Base-by-base conservation (phyloP, 139 green algal genomes). In the Zygnema circumcarinatum region DNA sequence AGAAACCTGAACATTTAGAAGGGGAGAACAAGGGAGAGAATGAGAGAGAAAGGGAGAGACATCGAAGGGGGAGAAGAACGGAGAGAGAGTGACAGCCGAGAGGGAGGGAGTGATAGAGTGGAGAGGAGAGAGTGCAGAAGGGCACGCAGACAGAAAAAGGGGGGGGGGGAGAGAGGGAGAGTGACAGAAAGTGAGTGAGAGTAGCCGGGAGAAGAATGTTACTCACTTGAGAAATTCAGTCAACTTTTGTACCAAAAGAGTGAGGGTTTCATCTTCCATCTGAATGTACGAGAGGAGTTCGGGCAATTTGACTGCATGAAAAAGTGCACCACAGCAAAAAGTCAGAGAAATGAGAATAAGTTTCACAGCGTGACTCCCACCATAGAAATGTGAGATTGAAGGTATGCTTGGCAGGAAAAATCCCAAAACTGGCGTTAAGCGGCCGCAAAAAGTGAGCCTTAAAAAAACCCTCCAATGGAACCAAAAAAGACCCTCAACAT, bases 221-320 rank as follows among this genome's bases (percentile, higher is more conserved):
- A 2, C 79, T 21, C 36, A 85, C 79, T 87, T 87, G 16, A 87
- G 74, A 31, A 87, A 87, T 22, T 87, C 81, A 84, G n/a, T 36
- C 74, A 87, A 69, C 2, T 86, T 87, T 16, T 22, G 2, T 38
- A 81, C 67, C 38, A 87, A 42, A 2, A 73, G 81, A n/a, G 21
- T 69, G 31, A 87, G 56, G 7, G 74, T 36, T 21, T 20, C 74
- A 3, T 81, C 69, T 16, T 87, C 74, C 74, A 87, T 74, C 67
- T 87, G 53, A 11, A 38, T 32, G n/a, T 87, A 87, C n/a, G 36
- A 33, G 40, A 87, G 68, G 41, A 87, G 81, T 31, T 87, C 81
- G 31, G 81, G 81, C 38, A 87, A 69, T 67, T 87, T 87, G 20
- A 88, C 81, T 85, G 79, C 42, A 85, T 2, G 3, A n/a, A n/a